phyloP scores from a whole-genome alignment of 2,329 filamentous ascomycete genomes.

The Gliomastix tumulicola region DNA sequence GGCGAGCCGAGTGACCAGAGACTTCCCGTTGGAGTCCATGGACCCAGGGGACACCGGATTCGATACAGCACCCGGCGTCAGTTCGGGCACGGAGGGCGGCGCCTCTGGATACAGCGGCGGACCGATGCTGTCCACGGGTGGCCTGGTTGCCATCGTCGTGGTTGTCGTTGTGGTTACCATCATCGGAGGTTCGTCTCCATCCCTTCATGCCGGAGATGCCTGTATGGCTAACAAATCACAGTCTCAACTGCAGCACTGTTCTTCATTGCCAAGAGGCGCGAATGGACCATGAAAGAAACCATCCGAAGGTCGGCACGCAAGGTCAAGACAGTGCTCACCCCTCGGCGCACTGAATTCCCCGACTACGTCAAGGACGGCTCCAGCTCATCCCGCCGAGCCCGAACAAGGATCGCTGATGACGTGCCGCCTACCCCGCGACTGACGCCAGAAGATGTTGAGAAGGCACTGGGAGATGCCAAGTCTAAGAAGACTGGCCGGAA shows the following conservation, averaged over 20 bases:
- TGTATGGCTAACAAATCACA: no score
- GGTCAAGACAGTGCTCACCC: conserved; percentile 56
- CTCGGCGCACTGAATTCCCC: conserved; percentile 53
- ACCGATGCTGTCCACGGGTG: conserved; percentile 53
- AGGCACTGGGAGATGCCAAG: conserved; percentile 36
- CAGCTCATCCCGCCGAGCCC: conserved; percentile 20
- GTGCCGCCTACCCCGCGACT: conserved; percentile 53
- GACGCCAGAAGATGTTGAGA: conserved; percentile 50
- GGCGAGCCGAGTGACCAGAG: no score
- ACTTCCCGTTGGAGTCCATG: no score
- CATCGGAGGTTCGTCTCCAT: conserved; percentile 54
- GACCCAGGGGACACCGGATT: no score
- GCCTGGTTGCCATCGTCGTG: conserved; percentile 66
- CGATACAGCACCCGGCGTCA: conserved; percentile 24
- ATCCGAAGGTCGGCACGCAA: conserved; percentile 61
- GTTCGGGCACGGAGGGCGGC: conserved; percentile 49
- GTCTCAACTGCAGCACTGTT: conserved; percentile 63
- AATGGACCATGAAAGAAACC: conserved; percentile 72
- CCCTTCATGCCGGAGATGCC: background rate
- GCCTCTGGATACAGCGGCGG: conserved; percentile 47
- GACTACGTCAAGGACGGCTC: conserved; percentile 43
- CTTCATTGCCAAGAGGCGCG: conserved; percentile 75
- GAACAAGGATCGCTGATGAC: conserved; percentile 41
- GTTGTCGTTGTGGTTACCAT: conserved; percentile 62
- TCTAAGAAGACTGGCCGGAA: conserved; percentile 23